Evolutionary conservation across 805 yeast genomes (phyloP).

Genomic region (Metschnikowia drakensbergensis): DNA sequence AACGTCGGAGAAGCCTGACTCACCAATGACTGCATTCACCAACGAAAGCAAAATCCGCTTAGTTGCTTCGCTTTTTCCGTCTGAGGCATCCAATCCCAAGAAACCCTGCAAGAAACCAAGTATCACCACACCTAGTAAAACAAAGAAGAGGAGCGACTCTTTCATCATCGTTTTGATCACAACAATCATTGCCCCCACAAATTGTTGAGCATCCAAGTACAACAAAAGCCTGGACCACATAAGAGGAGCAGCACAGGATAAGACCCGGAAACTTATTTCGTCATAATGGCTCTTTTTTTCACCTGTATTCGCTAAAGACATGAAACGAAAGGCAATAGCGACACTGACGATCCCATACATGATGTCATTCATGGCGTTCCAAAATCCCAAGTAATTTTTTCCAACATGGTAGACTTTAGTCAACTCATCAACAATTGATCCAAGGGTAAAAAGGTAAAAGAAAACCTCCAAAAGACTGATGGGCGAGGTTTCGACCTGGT

Average conservation of each 20-base stretch:
- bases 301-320: conserved; percentile 26
- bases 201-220: conserved; percentile 71
- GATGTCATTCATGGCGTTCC: conserved; percentile 73
- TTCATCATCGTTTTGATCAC: conserved; percentile 83
- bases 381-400: conserved; percentile 62
- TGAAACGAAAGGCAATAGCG: conserved; percentile 54
- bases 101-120: conserved; percentile 85
- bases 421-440: conserved; percentile 64
- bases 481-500: conserved; percentile 32
- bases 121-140: conserved; percentile 63
- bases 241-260: conserved; percentile 80
- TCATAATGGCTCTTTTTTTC: conserved; percentile 38
- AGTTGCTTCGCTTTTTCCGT: conserved; percentile 78
- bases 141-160: conserved; percentile 80
- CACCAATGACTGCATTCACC: conserved; percentile 69
- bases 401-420: conserved; percentile 77
- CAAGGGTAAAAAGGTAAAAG: conserved; percentile 64
- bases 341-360: conserved; percentile 54
- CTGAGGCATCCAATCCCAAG: conserved; percentile 81
- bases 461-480: conserved; percentile 47
- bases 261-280: conserved; percentile 59
- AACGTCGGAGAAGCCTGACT: conserved; percentile 67
- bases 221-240: conserved; percentile 80
- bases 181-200: conserved; percentile 86
- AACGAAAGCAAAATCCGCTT: conserved; percentile 57